Base-by-base conservation (phyloP, 164 flowering plant species). In the Umbilicus rupestris region DNA sequence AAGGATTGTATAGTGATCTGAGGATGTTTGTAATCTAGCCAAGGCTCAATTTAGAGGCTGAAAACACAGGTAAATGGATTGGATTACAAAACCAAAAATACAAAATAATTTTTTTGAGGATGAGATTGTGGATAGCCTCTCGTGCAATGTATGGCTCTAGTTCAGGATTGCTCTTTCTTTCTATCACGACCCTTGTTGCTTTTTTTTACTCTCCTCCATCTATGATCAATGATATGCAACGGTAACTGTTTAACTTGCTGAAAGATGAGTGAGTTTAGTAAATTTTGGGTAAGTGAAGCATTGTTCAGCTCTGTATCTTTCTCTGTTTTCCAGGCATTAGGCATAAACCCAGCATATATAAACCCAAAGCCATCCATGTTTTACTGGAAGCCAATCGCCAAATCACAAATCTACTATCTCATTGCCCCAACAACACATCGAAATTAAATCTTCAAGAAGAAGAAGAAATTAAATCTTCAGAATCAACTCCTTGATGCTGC, bases 81-180 rank as follows among this genome's bases (percentile, higher is more conserved):
- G 60, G 22, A 31, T 45, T 35, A 30, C 8, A n/a, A 41, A 37
- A 66, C n/a, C 15, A 19, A 47, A 31, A 52, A 16, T 66, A 47
- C 70, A 37, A 57, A 55, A 72, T 14, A 20, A 22, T 20, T 20
- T 28, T 50, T 0, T 50, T 50, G 66, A 69, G 78, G 89, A 85
- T 82, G 67, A 77, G 86, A 71, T 74, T 75, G 62, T 66, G 66
- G 78, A 80, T 80, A 75, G 79, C 77, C 79, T 79, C 76, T 75
- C 77, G 33, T 41, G 68, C 72, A 78, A 75, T 68, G 80, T 77
- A 80, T 80, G 86, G 84, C 73, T 80, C 73, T 74, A 75, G 63
- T 71, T 80, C 6, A 9, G 22, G 57, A 50, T 50, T 50, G 57
- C 57, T 50, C 15, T 50, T 44, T 11, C 57, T 50, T 50, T 50